Evolutionary conservation across 495 filamentous ascomycete species (phyloP).

Genomic region (Penicillium riverlandense): DNA sequence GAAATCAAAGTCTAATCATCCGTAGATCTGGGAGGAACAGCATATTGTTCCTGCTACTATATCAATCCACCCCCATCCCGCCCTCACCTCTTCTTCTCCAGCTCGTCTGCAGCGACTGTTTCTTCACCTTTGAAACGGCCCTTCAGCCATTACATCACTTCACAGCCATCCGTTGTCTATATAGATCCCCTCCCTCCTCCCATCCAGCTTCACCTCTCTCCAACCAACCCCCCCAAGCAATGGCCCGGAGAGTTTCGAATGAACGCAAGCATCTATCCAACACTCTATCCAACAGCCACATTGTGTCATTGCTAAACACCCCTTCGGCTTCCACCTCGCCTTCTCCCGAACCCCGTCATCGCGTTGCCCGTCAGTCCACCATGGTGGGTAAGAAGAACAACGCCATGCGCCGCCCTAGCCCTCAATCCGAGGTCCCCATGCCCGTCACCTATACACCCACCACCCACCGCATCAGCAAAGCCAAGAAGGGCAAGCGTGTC

Average conservation of each 20-base stretch:
- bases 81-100: constrained; percentile 9
- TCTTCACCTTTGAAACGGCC: too few species aligned
- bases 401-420: constrained; percentile 2
- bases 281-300: neutral
- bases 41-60: constrained; percentile 12
- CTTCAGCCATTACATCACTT: neutral
- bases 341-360: constrained; percentile 3
- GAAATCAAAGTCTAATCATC: constrained; percentile 15
- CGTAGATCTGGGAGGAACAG: constrained; percentile 19
- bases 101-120: neutral
- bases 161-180: neutral
- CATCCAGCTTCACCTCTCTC: neutral
- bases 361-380: neutral
- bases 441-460: constrained; percentile 50
- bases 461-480: constrained; percentile 69
- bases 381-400: constrained; percentile 3
- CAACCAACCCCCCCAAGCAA: neutral
- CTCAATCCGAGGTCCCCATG: constrained; percentile 9
- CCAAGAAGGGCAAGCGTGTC: constrained; percentile 76
- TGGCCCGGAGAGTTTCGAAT: neutral
- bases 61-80: constrained; percentile 21
- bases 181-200: neutral
- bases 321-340: constrained; percentile 2
- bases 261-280: neutral
- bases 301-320: constrained; percentile 4